Evolutionary conservation across 106 monocot species (phyloP), one percentile per base, ranked within the genome.

Genomic region (Dendrobium officinale): DNA sequence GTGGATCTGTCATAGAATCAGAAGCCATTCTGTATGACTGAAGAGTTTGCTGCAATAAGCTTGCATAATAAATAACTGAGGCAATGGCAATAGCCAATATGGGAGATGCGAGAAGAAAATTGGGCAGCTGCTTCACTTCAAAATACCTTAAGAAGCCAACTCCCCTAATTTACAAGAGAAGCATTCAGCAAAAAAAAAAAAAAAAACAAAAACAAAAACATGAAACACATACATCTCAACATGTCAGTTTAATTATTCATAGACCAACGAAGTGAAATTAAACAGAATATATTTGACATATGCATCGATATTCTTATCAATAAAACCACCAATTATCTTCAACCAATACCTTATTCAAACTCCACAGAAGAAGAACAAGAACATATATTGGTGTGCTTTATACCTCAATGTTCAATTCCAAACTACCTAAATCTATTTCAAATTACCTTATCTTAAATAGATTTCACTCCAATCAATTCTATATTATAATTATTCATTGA

Each of bases 71-170:
- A 19, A 82, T 76, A 81, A 98, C 88, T 16, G 97, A 91, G 55
- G 83, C 85, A 74, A 88, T 54, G 83, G 94, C 88, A 72, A 98
- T 72, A 81, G 86, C 81, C 24, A 98, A 55, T 68, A 91, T 84
- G 56, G 98, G 95, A 72, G 92, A 95, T 78, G 98, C 98, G 42
- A 98, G 92, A 83, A 98, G 89, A 89, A 98, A 98, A 78, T 98
- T 98, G 33, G 98, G 98, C 61, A 95, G 59, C 77, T 98, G 98
- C 81, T 95, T 95, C 79, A 93, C 83, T 87, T 98, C 86, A 83
- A 98, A 98, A 80, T 98, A 98, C 80, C 82, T 92, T 83, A 98
- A 82, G 84, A 98, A 98, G 82, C 98, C 98, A 75, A 98, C 95
- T 19, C 92, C 89, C 98, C 98, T 98, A 87, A 68, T 2, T 82